phyloP scores from a whole-genome alignment of 78 protist genomes.

The Cavenderia fasciculata region DNA sequence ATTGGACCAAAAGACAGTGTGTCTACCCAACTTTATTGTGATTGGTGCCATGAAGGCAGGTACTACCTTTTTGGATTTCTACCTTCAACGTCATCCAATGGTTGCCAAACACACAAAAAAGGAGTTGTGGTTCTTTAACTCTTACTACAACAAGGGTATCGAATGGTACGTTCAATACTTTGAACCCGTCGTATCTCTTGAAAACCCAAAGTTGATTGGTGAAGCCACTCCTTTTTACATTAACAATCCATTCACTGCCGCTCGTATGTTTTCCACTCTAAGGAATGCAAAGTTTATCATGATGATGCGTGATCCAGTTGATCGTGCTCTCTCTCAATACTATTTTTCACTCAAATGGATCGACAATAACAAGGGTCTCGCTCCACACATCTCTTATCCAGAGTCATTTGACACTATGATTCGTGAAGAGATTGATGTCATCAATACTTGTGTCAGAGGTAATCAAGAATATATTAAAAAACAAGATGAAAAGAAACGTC shows the following conservation, averaged over 20 bases:
- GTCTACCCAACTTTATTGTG: conserved; percentile 43
- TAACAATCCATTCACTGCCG: conserved; percentile 53
- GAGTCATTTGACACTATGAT: conserved; percentile 15
- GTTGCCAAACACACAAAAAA: conserved; percentile 59
- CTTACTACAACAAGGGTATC: conserved; percentile 44
- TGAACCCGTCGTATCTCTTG: neutral
- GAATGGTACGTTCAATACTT: conserved; percentile 59
- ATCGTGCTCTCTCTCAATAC: conserved; percentile 37
- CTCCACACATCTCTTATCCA: neutral
- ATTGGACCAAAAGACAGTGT: conserved; percentile 1
- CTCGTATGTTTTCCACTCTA: conserved; percentile 22
- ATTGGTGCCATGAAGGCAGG: conserved; percentile 69
- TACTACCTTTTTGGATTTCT: conserved; percentile 62
- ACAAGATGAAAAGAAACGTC: neutral
- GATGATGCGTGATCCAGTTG: conserved; percentile 57
- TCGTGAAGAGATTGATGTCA: conserved; percentile 45
- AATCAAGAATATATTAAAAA: neutral
- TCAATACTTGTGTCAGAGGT: conserved; percentile 58
- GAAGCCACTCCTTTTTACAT: conserved; percentile 73
- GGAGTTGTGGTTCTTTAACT: conserved; percentile 68
- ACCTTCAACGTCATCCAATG: conserved; percentile 56
- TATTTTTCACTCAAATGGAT: conserved; percentile 51
- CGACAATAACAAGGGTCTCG: neutral
- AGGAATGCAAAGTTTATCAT: conserved; percentile 22
- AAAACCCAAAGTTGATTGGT: conserved; percentile 38